Evolutionary conservation across 2,329 filamentous ascomycete species (phyloP).

Genomic region (Hymenotorrendiella dingleyae): DNA sequence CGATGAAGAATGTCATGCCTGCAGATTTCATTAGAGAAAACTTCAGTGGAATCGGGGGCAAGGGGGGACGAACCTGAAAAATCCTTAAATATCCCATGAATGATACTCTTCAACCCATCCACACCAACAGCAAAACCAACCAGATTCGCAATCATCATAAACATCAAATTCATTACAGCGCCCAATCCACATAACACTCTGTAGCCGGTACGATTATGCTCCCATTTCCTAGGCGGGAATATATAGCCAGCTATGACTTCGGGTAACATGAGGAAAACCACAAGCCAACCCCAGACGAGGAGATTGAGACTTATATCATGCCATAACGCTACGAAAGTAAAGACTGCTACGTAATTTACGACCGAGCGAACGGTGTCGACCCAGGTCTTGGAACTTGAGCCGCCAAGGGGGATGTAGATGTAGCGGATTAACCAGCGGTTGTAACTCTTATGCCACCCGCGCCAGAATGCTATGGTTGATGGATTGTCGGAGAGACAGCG

Average conservation of each 20-base stretch:
- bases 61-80: slow-evolving; percentile 51
- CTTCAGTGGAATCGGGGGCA: background rate
- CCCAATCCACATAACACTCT: slow-evolving; percentile 75
- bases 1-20: slow-evolving; percentile 68
- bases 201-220: slow-evolving; percentile 63
- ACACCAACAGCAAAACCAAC: slow-evolving; percentile 91
- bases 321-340: slow-evolving; percentile 97
- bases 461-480: slow-evolving; percentile 87
- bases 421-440: slow-evolving; percentile 95
- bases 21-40: slow-evolving; percentile 20
- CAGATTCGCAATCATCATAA: slow-evolving; percentile 95
- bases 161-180: slow-evolving; percentile 75
- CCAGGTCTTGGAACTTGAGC: slow-evolving; percentile 47
- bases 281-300: slow-evolving; percentile 93
- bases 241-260: slow-evolving; percentile 67
- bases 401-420: slow-evolving; percentile 87
- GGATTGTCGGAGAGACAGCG: slow-evolving; percentile 96
- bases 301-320: slow-evolving; percentile 91
- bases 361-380: slow-evolving; percentile 51
- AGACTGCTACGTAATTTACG: slow-evolving; percentile 74
- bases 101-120: slow-evolving; percentile 74
- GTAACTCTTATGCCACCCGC: slow-evolving; percentile 90
- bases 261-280: slow-evolving; percentile 88
- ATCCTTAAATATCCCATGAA: slow-evolving; percentile 69
- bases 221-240: slow-evolving; percentile 68